These are phyloP conservation scores for Acer negundo DNA, from an alignment of 345 rosid genomes.

Conservation along the genomic window DNA sequence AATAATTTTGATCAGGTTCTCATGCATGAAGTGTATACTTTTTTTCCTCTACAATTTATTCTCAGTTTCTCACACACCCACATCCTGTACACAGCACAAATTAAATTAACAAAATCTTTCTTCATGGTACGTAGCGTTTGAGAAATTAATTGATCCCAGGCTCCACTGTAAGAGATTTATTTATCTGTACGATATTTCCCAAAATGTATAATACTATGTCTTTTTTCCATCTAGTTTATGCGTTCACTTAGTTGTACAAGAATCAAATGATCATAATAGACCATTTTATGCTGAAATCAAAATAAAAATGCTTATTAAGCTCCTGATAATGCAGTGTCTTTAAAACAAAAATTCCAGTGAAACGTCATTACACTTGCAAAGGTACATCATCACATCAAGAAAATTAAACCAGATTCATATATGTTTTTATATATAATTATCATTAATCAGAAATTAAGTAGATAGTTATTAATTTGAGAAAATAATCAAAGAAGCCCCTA, in stretches of 20 bases:
- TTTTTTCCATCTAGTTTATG: too few relatives aligned
- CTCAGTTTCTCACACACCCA: not conserved
- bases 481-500: not conserved
- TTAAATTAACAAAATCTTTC: not conserved
- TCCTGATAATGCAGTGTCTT: not conserved
- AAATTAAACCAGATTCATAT: not conserved
- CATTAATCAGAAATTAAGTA: conserved; percentile 3
- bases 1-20: not conserved
- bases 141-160: too few relatives aligned
- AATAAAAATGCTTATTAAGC: not conserved
- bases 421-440: not conserved
- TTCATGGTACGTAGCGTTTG: too few relatives aligned
- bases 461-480: not conserved
- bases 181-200: too few relatives aligned
- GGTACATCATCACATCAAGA: not conserved
- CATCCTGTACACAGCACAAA: not conserved
- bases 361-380: not conserved
- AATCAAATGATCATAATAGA: not conserved
- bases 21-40: not conserved
- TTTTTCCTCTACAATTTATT: not conserved
- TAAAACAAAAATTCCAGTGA: not conserved
- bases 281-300: not conserved
- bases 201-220: not conserved
- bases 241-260: not conserved
- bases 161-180: too few relatives aligned